Evolutionary conservation across 2,329 filamentous ascomycete species (phyloP).

Genomic region (Cadophora malorum): DNA sequence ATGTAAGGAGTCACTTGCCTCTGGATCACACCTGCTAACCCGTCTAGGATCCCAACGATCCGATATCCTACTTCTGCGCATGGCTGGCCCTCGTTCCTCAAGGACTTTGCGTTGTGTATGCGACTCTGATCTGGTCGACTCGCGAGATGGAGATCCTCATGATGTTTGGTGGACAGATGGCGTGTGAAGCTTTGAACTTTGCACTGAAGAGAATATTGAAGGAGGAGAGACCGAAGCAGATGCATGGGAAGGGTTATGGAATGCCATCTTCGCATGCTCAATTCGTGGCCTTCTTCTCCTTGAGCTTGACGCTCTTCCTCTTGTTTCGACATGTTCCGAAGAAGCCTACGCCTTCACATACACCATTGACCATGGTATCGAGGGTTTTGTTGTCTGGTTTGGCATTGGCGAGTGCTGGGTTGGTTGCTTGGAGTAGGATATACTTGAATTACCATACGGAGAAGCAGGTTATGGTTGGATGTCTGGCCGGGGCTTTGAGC

Average conservation of each 20-base stretch:
- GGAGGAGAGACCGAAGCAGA: constrained; percentile 84
- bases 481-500: constrained; percentile 70
- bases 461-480: constrained; percentile 85
- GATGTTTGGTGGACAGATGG: constrained; percentile 91
- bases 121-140: constrained; percentile 86
- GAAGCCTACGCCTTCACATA: constrained; percentile 48
- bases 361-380: constrained; percentile 66
- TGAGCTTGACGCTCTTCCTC: constrained; percentile 85
- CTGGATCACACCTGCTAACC: constrained; percentile 23
- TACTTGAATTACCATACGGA: constrained; percentile 94
- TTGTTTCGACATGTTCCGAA: constrained; percentile 76
- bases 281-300: constrained; percentile 89
- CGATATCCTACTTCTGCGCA: constrained; percentile 84
- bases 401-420: constrained; percentile 65
- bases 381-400: constrained; percentile 61
- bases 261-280: constrained; percentile 97
- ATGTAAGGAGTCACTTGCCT: constrained; percentile 62
- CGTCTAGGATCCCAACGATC: constrained; percentile 80
- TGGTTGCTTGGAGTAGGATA: constrained; percentile 81
- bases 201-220: constrained; percentile 88
- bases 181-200: constrained; percentile 91
- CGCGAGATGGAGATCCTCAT: constrained; percentile 88
- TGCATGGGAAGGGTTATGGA: constrained; percentile 90
- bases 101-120: constrained; percentile 87
- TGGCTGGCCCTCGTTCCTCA: constrained; percentile 95